A percentile compares a stretch with the other conserved stretches of the same genome.
These are phyloP conservation scores for Rhododendron kiyosumense DNA, from an alignment of 148 eudicot species.

Conservation along the genomic window DNA sequence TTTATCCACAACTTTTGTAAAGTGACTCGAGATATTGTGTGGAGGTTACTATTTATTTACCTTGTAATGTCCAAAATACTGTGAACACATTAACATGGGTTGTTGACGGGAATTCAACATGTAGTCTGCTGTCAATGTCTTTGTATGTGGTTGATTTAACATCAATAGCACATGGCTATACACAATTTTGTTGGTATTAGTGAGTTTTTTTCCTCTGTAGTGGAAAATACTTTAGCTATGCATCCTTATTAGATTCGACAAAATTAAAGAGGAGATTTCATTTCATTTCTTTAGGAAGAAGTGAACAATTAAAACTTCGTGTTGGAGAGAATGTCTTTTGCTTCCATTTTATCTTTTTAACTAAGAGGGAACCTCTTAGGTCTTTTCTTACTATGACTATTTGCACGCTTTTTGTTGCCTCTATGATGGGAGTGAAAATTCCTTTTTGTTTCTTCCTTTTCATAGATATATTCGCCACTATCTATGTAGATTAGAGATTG, in stretches of 20 bases:
- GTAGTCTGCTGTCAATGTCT: background rate
- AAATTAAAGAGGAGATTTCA: background rate
- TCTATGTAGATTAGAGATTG: background rate
- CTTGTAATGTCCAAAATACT: background rate
- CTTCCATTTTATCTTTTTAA: background rate
- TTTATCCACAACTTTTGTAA: background rate
- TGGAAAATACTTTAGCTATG: background rate
- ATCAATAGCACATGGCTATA: background rate
- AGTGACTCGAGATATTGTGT: background rate
- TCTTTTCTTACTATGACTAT: background rate
- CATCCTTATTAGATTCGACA: background rate
- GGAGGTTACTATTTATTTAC: background rate
- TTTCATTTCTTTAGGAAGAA: background rate
- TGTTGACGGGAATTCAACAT: background rate
- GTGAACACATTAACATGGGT: background rate
- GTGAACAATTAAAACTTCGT: background rate
- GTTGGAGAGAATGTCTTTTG: background rate
- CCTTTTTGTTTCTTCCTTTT: background rate
- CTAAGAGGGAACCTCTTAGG: background rate
- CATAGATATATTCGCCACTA: background rate
- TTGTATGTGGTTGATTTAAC: background rate
- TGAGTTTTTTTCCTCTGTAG: background rate
- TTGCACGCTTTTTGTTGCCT: background rate
- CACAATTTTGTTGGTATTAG: background rate
- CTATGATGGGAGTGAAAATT: background rate